These are phyloP conservation scores for Didymella glomerata DNA, from an alignment of 2,329 filamentous ascomycete genomes.

Conservation along the genomic window DNA sequence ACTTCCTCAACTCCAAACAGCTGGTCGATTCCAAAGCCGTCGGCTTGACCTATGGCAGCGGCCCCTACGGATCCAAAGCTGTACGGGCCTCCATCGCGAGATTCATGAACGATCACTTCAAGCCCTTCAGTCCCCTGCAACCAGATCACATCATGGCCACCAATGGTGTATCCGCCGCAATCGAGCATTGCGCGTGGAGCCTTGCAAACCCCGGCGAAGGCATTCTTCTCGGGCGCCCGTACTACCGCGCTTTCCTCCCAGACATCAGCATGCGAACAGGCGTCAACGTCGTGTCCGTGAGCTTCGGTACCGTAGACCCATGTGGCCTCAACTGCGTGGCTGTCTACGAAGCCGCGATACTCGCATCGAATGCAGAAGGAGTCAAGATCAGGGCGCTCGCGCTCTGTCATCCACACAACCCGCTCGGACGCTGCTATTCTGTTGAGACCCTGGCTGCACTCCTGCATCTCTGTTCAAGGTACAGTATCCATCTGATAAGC, in stretches of 20 bases:
- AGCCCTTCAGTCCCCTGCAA: conserved; percentile 38
- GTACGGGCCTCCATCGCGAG: conserved; percentile 44
- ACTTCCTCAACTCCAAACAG: conserved; percentile 54
- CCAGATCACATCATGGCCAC: conserved; percentile 50
- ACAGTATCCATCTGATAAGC: conserved; percentile 63
- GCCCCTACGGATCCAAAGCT: conserved; percentile 49
- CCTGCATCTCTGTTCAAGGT: conserved; percentile 60
- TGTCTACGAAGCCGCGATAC: conserved; percentile 57
- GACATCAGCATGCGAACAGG: conserved; percentile 58
- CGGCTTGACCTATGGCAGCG: conserved; percentile 55
- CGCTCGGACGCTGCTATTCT: conserved; percentile 53
- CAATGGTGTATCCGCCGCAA: conserved; percentile 55
- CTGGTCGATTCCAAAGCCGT: conserved; percentile 24
- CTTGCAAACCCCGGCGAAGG: conserved; percentile 54
- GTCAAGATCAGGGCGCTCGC: conserved; percentile 59
- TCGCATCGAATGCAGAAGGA: conserved; percentile 51
- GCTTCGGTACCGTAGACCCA: conserved; percentile 57
- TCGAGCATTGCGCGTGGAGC: conserved; percentile 55
- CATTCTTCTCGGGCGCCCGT: conserved; percentile 55
- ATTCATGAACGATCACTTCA: conserved; percentile 52
- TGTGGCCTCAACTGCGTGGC: conserved; percentile 53
- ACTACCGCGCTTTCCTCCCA: conserved; percentile 59
- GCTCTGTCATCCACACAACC: conserved; percentile 63
- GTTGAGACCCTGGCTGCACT: conserved; percentile 51
- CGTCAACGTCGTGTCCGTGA: conserved; percentile 55